phyloP scores from a whole-genome alignment of 2,329 filamentous ascomycete genomes.

The Emergomyces africanus region DNA sequence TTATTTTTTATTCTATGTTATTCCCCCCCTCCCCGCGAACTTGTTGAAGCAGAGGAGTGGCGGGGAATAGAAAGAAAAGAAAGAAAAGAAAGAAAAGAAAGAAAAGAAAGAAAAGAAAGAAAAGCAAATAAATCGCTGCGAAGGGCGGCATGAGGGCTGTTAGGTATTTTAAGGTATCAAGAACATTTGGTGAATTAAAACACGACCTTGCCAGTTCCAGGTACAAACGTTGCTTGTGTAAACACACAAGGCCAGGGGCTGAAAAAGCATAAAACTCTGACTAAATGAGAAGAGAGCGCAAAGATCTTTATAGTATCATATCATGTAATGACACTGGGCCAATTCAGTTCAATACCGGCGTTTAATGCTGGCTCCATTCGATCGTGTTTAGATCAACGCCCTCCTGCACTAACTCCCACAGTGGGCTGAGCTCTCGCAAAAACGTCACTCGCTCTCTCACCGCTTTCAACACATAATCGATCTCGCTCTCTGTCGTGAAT shows the following conservation, averaged over 20 bases:
- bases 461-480: slow-evolving; percentile 94
- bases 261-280: background rate
- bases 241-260: background rate
- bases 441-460: slow-evolving; percentile 85
- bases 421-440: slow-evolving; percentile 81
- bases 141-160: background rate
- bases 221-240: background rate
- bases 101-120: too few species aligned
- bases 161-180: background rate
- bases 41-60: slow-evolving; percentile 6
- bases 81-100: too few species aligned
- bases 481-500: slow-evolving; percentile 89
- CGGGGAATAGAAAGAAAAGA: background rate
- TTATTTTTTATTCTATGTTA: too few species aligned
- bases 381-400: slow-evolving; percentile 92
- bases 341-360: background rate
- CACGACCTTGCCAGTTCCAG: background rate
- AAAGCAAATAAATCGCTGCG: background rate
- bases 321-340: background rate
- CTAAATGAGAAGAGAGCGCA: background rate
- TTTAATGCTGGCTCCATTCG: slow-evolving; percentile 92
- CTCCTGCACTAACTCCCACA: slow-evolving; percentile 98
- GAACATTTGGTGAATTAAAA: background rate
- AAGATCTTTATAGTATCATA: background rate
- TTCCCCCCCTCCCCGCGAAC: too few species aligned